phyloP scores from a whole-genome alignment of 129 eudicot species.

The Centaurea solstitialis region DNA sequence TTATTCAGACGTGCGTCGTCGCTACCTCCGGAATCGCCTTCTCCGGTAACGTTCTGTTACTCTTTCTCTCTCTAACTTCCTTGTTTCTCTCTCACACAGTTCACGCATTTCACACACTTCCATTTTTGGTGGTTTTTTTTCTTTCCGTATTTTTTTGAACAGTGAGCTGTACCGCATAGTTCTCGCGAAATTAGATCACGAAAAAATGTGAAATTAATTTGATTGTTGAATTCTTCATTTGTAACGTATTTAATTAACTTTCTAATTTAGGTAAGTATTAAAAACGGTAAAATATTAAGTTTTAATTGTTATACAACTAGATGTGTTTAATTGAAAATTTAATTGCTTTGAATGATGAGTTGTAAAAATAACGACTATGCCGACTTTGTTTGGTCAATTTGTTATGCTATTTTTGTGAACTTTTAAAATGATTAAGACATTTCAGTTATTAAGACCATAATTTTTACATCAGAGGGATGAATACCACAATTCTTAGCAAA shows the following conservation, averaged over 20 bases:
- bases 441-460: too few species aligned
- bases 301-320: too few species aligned
- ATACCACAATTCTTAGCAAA: too few species aligned
- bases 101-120: conserved; percentile 25
- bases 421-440: too few species aligned
- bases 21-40: conserved; percentile 97
- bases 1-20: conserved; percentile 95
- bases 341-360: too few species aligned
- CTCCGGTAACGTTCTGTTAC: conserved; percentile 52
- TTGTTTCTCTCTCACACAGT: conserved; percentile 7
- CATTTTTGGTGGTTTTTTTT: not conserved
- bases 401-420: not conserved
- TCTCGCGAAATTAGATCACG: conserved; percentile 22
- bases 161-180: conserved; percentile 14
- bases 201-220: conserved; percentile 8
- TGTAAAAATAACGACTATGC: too few species aligned
- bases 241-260: conserved; percentile 1
- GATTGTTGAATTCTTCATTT: not conserved
- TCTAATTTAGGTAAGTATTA: conserved; percentile 4
- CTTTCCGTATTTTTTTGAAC: not conserved
- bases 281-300: not conserved
- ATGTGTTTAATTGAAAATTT: too few species aligned
- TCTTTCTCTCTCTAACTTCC: not conserved
- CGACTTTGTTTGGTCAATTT: conserved; percentile 1
- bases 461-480: too few species aligned